Evolutionary conservation across 495 filamentous ascomycete species (phyloP).

Genomic region (Aspergillus kassunensis): DNA sequence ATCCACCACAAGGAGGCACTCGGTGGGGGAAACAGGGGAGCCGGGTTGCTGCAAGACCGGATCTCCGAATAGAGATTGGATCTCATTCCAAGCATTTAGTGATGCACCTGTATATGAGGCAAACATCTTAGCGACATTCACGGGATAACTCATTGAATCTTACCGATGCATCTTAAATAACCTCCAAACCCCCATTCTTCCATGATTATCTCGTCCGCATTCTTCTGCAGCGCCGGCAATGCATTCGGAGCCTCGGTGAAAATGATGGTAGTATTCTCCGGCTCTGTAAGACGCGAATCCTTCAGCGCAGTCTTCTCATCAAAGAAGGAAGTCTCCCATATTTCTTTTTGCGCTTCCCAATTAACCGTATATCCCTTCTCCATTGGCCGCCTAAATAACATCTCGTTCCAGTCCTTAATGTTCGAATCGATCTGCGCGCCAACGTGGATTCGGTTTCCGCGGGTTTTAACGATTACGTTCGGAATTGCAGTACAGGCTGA

Average conservation of each 20-base stretch:
- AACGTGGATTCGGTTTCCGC: slow-evolving; percentile 72
- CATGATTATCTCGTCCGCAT: slow-evolving; percentile 95
- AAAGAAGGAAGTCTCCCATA: slow-evolving; percentile 91
- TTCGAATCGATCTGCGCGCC: slow-evolving; percentile 69
- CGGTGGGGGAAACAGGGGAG: slow-evolving; percentile 53
- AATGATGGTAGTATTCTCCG: slow-evolving; percentile 74
- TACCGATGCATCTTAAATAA: slow-evolving; percentile 68
- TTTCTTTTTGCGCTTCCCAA: slow-evolving; percentile 93
- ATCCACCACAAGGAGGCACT: slow-evolving; percentile 84
- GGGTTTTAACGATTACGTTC: slow-evolving; percentile 82
- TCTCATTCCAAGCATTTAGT: slow-evolving; percentile 82
- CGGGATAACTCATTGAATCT: neutral
- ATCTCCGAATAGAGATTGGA: slow-evolving; percentile 58
- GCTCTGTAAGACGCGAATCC: slow-evolving; percentile 37
- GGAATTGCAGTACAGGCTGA: slow-evolving; percentile 65
- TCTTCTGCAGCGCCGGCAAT: slow-evolving; percentile 71
- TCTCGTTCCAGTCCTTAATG: slow-evolving; percentile 86
- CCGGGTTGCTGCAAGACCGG: slow-evolving; percentile 29
- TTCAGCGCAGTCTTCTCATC: slow-evolving; percentile 61
- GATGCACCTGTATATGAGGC: slow-evolving; percentile 49
- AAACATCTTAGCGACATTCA: neutral
- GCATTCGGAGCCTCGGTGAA: slow-evolving; percentile 92
- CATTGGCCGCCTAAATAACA: slow-evolving; percentile 81
- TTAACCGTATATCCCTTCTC: slow-evolving; percentile 96
- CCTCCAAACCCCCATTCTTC: slow-evolving; percentile 95